These are phyloP conservation scores for Chernovozyma sophiae-reginae DNA, from an alignment of 1,139 yeast species.

Conservation along the genomic window DNA sequence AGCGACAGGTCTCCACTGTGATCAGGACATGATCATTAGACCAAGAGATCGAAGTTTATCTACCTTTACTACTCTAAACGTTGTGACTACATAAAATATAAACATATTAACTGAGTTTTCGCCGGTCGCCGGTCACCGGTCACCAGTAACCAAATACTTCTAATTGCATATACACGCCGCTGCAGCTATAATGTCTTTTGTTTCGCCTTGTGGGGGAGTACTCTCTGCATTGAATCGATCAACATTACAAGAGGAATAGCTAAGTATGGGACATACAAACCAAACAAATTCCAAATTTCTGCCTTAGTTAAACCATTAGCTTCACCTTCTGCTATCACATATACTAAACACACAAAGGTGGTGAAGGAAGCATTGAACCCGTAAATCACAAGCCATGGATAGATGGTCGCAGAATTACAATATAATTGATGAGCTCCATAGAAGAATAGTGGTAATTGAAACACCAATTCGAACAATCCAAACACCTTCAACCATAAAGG, in stretches of 20 bases:
- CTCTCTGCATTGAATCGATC: slow-evolving; percentile 29
- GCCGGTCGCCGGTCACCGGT: too few relatives aligned
- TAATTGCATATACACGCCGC: too few relatives aligned
- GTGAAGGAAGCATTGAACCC: slow-evolving; percentile 77
- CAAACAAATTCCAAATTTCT: slow-evolving; percentile 42
- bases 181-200: not conserved
- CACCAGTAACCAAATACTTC: too few relatives aligned
- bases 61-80: too few relatives aligned
- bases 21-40: too few relatives aligned
- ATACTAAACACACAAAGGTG: slow-evolving; percentile 59
- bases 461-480: slow-evolving; percentile 64
- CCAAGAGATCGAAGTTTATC: too few relatives aligned
- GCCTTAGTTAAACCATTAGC: slow-evolving; percentile 27
- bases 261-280: slow-evolving; percentile 64
- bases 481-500: slow-evolving; percentile 71
- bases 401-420: slow-evolving; percentile 24
- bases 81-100: too few relatives aligned
- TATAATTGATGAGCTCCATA: slow-evolving; percentile 26
- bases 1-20: too few relatives aligned
- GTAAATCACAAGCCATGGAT: slow-evolving; percentile 55
- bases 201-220: not conserved
- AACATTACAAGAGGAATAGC: slow-evolving; percentile 58
- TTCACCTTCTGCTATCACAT: slow-evolving; percentile 32
- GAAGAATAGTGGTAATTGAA: slow-evolving; percentile 77
- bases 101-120: too few relatives aligned